Conservation (phyloP, 169 alveolate species). For the Eimeria acervulina region DNA sequence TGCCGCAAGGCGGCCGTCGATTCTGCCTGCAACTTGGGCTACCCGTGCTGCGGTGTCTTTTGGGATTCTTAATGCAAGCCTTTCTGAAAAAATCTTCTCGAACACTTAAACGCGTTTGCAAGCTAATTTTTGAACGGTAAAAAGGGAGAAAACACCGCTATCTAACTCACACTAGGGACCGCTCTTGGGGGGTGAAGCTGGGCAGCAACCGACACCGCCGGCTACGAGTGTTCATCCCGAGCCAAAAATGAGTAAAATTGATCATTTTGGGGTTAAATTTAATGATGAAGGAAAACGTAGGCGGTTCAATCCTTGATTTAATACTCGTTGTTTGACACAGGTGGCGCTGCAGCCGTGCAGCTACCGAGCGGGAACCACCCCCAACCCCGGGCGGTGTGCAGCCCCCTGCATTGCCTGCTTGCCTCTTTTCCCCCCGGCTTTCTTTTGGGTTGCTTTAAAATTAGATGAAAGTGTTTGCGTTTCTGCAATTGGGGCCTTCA, state of each 20-base stretch:
- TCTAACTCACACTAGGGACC: background rate
- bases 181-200: constrained; percentile 33
- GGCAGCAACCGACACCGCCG: background rate
- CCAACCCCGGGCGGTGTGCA: constrained; percentile 69
- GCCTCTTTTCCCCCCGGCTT: background rate
- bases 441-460: background rate
- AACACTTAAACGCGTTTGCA: too few species aligned
- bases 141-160: background rate
- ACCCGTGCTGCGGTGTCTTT: constrained; percentile 8
- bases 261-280: background rate
- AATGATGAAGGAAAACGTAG: background rate
- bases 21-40: constrained; percentile 9
- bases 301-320: background rate
- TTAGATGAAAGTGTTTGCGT: background rate
- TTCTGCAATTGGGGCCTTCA: background rate
- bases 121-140: background rate
- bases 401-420: constrained; percentile 1
- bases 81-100: background rate
- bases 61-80: background rate
- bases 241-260: background rate
- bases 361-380: constrained; percentile 72
- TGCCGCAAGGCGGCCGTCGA: constrained; percentile 28
- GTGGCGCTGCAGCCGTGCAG: constrained; percentile 25
- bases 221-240: too few species aligned
- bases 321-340: background rate